These are phyloP conservation scores for Lactifluus volemus DNA, from an alignment of 768 basidiomycete species.

Conservation along the genomic window DNA sequence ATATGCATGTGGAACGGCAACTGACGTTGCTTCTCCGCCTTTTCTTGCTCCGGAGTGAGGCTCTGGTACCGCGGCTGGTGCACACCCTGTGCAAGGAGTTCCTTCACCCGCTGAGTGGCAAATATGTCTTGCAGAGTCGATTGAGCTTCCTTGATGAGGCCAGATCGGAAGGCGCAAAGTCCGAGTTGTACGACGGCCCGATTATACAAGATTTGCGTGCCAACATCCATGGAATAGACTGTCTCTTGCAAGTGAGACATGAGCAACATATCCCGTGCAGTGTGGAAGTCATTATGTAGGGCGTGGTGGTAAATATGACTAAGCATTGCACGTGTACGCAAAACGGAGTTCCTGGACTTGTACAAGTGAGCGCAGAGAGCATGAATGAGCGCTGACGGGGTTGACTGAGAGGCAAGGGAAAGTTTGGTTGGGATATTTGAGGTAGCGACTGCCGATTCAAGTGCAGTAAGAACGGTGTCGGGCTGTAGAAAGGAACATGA, in stretches of 20 bases:
- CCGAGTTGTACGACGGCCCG: constrained; percentile 96
- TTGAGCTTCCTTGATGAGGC: constrained; percentile 91
- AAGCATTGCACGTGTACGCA: constrained; percentile 95
- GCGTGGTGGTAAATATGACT: constrained; percentile 97
- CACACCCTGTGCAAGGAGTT: constrained; percentile 92
- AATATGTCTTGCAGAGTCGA: constrained; percentile 92
- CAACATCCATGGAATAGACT: constrained; percentile 91
- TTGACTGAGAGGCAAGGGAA: constrained; percentile 44
- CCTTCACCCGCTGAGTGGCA: constrained; percentile 93
- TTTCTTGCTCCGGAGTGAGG: constrained; percentile 90
- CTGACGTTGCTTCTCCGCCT: constrained; percentile 90
- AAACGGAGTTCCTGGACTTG: constrained; percentile 80
- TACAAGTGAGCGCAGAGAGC: constrained; percentile 88
- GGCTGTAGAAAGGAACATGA: constrained; percentile 46
- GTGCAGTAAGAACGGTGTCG: constrained; percentile 82
- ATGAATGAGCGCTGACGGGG: constrained; percentile 76
- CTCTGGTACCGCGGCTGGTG: constrained; percentile 87
- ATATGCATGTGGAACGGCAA: constrained; percentile 99
- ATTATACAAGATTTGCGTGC: constrained; percentile 97
- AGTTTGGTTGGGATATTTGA: constrained; percentile 56
- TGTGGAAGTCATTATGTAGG: constrained; percentile 92
- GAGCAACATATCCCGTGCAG: constrained; percentile 93
- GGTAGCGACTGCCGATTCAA: constrained; percentile 61
- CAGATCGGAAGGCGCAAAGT: constrained; percentile 91
- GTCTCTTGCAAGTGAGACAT: constrained; percentile 99